phyloP scores from a whole-genome alignment of 805 yeast genomes.

The Debaryomyces hansenii region DNA sequence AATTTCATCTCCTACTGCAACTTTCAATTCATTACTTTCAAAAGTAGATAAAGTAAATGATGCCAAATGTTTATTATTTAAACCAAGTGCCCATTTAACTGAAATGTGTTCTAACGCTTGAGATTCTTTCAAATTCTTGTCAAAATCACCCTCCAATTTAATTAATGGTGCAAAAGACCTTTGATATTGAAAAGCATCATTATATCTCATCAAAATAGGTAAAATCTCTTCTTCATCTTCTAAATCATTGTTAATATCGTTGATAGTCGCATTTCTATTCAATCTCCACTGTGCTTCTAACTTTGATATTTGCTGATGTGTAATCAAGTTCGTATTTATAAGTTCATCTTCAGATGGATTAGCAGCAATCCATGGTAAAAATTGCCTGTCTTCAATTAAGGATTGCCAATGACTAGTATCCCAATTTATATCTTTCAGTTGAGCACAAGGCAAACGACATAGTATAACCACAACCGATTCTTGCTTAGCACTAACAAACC shows the following conservation, averaged over 20 bases:
- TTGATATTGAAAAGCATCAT: slow-evolving; percentile 84
- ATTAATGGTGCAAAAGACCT: slow-evolving; percentile 82
- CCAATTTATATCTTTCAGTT: slow-evolving; percentile 74
- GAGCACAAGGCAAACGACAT: slow-evolving; percentile 89
- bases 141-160: slow-evolving; percentile 78
- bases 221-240: slow-evolving; percentile 56
- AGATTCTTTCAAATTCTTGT: slow-evolving; percentile 69
- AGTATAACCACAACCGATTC: slow-evolving; percentile 84
- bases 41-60: slow-evolving; percentile 67
- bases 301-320: slow-evolving; percentile 63
- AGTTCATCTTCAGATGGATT: slow-evolving; percentile 66
- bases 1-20: slow-evolving; percentile 86
- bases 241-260: slow-evolving; percentile 56
- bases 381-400: slow-evolving; percentile 73
- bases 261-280: slow-evolving; percentile 68
- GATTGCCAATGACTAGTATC: slow-evolving; percentile 88
- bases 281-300: slow-evolving; percentile 82
- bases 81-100: slow-evolving; percentile 71
- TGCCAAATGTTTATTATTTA: slow-evolving; percentile 65
- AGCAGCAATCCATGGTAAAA: slow-evolving; percentile 79
- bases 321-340: slow-evolving; percentile 53
- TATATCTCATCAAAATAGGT: slow-evolving; percentile 74
- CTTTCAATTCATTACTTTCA: slow-evolving; percentile 64
- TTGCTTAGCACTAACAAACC: slow-evolving; percentile 83
- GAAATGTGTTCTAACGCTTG: slow-evolving; percentile 72